phyloP scores from a whole-genome alignment of 2,329 filamentous ascomycete genomes.

The Myotisia sp. region DNA sequence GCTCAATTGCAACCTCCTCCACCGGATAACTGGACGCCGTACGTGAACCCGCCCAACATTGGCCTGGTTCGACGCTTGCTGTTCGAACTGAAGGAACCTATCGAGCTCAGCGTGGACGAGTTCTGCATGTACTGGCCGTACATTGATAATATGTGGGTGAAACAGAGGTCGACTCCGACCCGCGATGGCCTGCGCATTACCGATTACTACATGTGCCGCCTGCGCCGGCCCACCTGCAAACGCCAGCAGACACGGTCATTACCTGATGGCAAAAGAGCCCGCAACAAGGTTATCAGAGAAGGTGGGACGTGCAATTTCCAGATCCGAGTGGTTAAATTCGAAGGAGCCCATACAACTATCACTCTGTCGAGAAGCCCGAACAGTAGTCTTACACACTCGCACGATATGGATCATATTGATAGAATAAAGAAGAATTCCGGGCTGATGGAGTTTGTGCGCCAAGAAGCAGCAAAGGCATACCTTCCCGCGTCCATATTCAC shows the following conservation, averaged over 20 bases:
- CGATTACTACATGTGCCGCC: slow-evolving; percentile 36
- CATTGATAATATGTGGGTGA: slow-evolving; percentile 38
- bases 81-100: slow-evolving; percentile 33
- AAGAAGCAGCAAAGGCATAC: slow-evolving; percentile 34
- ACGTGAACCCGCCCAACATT: slow-evolving; percentile 31
- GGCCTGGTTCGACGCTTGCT: slow-evolving; percentile 29
- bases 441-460: slow-evolving; percentile 33
- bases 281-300: slow-evolving; percentile 32
- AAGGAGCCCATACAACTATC: slow-evolving; percentile 30
- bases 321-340: slow-evolving; percentile 33
- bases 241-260: slow-evolving; percentile 27
- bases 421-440: slow-evolving; percentile 35
- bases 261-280: slow-evolving; percentile 32
- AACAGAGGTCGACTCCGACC: slow-evolving; percentile 30
- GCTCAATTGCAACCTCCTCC: slow-evolving; percentile 1
- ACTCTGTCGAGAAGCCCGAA: slow-evolving; percentile 31
- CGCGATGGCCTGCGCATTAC: slow-evolving; percentile 30
- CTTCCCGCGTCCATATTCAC: slow-evolving; percentile 36
- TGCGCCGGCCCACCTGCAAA: slow-evolving; percentile 28
- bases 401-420: slow-evolving; percentile 36
- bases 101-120: slow-evolving; percentile 33
- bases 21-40: slow-evolving; percentile 3
- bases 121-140: slow-evolving; percentile 37
- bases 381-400: slow-evolving; percentile 28
- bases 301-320: slow-evolving; percentile 35